phyloP scores from a whole-genome alignment of 352 stramenopile genomes.

The Pythium dissimile region DNA sequence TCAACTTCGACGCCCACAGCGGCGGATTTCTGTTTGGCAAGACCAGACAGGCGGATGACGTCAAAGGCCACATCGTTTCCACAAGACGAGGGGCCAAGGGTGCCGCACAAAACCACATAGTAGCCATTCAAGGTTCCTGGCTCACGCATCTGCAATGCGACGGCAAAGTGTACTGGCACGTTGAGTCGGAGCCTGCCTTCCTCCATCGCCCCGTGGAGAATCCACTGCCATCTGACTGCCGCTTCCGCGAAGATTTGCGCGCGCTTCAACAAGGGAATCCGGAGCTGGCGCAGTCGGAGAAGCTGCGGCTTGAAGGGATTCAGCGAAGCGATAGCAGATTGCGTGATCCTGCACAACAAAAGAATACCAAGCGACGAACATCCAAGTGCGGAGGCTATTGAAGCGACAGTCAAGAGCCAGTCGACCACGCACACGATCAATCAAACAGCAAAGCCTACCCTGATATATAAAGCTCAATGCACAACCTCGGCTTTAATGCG shows the following conservation, averaged over 20 bases:
- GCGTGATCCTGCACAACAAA: constrained; percentile 1
- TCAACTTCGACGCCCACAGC: constrained; percentile 64
- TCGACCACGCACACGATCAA: constrained; percentile 3
- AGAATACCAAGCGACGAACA: background rate
- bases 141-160: constrained; percentile 69
- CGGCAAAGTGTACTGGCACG: constrained; percentile 71
- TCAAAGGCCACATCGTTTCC: constrained; percentile 60
- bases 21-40: constrained; percentile 55
- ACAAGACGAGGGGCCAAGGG: constrained; percentile 45
- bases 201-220: constrained; percentile 39
- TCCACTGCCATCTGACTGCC: constrained; percentile 53
- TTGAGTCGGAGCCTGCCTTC: constrained; percentile 64
- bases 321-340: constrained; percentile 47
- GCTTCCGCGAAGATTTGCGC: constrained; percentile 62
- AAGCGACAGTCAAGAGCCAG: background rate
- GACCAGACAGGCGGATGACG: constrained; percentile 55
- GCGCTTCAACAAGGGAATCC: constrained; percentile 58
- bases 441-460: background rate
- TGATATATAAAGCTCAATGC: constrained; percentile 15
- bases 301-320: constrained; percentile 65
- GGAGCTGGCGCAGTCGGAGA: constrained; percentile 55
- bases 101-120: constrained; percentile 33
- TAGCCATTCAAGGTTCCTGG: constrained; percentile 44
- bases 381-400: constrained; percentile 2
- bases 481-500: constrained; percentile 20